A percentile compares a stretch with the other conserved stretches of the same genome.
These are phyloP conservation scores for Panicum miliaceum DNA, from an alignment of 176 grass and related monocot species.

Conservation along the genomic window DNA sequence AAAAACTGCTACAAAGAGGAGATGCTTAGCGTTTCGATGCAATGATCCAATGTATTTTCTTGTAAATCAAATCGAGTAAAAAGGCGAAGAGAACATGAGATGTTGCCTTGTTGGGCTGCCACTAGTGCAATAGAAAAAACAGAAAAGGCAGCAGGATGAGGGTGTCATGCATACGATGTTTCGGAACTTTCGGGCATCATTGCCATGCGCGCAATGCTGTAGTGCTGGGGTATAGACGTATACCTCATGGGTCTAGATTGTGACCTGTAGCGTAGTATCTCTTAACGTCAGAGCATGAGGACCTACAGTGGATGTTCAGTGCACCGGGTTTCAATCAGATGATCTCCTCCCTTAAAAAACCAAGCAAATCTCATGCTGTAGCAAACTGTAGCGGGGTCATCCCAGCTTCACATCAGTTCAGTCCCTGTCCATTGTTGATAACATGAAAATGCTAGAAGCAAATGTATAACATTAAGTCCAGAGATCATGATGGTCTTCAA, in stretches of 20 bases:
- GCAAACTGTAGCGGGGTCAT: not conserved
- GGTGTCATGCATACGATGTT: slow-evolving; percentile 55
- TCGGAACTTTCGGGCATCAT: slow-evolving; percentile 58
- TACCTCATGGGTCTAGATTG: slow-evolving; percentile 33
- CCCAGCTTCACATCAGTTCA: slow-evolving; percentile 3
- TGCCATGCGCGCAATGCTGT: slow-evolving; percentile 40
- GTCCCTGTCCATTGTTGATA: not conserved
- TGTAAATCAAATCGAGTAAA: slow-evolving; percentile 36
- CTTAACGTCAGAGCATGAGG: not conserved
- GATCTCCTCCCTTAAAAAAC: not conserved
- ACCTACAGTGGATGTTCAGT: slow-evolving; percentile 44
- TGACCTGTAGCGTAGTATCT: slow-evolving; percentile 21
- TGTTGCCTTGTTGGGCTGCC: slow-evolving; percentile 41
- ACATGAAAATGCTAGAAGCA: not conserved
- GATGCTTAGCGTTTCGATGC: slow-evolving; percentile 19
- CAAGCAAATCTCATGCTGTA: not conserved
- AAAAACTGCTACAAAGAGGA: slow-evolving; percentile 27
- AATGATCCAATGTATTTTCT: slow-evolving; percentile 39
- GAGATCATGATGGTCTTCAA: not conserved
- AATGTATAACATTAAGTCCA: not conserved
- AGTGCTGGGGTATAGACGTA: slow-evolving; percentile 36
- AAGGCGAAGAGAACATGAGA: slow-evolving; percentile 52
- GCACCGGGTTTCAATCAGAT: slow-evolving; percentile 25
- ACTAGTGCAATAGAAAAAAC: slow-evolving; percentile 41
- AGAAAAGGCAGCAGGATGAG: slow-evolving; percentile 43